A percentile compares a stretch with the other conserved stretches of the same genome.
phyloP scores from a whole-genome alignment of 2,329 filamentous ascomycete species.

The Fusarium fracticaudum region DNA sequence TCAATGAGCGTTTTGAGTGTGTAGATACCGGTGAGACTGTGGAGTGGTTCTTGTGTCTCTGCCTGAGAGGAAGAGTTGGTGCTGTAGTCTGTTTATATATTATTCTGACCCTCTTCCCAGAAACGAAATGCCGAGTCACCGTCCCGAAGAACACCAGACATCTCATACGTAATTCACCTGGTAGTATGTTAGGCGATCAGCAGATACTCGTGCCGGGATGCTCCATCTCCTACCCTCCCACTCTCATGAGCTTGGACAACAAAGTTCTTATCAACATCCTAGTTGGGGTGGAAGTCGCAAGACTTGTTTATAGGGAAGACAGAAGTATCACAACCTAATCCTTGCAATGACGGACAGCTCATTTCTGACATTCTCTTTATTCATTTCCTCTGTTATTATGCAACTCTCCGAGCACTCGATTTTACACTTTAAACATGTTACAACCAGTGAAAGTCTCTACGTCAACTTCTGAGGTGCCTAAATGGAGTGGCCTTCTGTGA shows the following conservation, averaged over 20 bases:
- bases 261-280: neutral
- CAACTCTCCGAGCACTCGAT: rapidly evolving
- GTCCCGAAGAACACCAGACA: neutral
- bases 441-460: rapidly evolving
- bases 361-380: rapidly evolving
- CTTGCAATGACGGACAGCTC: rapidly evolving
- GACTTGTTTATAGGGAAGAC: rapidly evolving
- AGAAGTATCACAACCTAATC: neutral
- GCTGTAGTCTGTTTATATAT: neutral
- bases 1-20: neutral
- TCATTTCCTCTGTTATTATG: rapidly evolving
- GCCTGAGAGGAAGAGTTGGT: neutral
- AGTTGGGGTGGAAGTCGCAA: no score
- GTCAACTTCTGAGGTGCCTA: rapidly evolving
- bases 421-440: rapidly evolving
- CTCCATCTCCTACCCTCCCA: neutral
- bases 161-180: neutral
- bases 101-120: rapidly evolving
- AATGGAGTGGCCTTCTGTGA: neutral
- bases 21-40: rapidly evolving
- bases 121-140: neutral
- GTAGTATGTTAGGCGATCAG: rapidly evolving
- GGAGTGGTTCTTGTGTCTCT: neutral
- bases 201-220: neutral
- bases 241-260: neutral